Evolutionary conservation across 441 rosid genomes (phyloP).

Genomic region (Caryocar brasiliense): DNA sequence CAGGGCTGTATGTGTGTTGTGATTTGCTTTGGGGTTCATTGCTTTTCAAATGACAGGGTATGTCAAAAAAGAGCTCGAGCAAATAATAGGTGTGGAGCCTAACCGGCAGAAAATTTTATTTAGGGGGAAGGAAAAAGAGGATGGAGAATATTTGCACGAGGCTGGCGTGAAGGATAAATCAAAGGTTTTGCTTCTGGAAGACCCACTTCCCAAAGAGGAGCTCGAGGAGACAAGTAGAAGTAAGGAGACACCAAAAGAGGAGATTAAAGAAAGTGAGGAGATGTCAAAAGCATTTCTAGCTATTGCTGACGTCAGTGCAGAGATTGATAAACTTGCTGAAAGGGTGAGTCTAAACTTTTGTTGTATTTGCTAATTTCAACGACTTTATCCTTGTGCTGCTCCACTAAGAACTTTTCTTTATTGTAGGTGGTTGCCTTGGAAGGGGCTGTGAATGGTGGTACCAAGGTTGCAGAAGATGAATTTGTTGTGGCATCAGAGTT

Average conservation of each 20-base stretch:
- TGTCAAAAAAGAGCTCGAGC: slow-evolving; percentile 42
- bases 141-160: slow-evolving; percentile 35
- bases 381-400: neutral
- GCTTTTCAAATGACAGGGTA: slow-evolving; percentile 34
- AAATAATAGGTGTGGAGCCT: slow-evolving; percentile 34
- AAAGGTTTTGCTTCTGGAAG: slow-evolving; percentile 45
- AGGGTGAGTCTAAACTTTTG: slow-evolving; percentile 31
- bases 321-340: slow-evolving; percentile 65
- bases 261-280: slow-evolving; percentile 29
- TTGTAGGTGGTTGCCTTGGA: slow-evolving; percentile 58
- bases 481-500: slow-evolving; percentile 58
- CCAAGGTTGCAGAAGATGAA: slow-evolving; percentile 49
- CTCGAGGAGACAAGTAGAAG: slow-evolving; percentile 16
- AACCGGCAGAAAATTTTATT: slow-evolving; percentile 43
- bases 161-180: slow-evolving; percentile 59
- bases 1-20: neutral
- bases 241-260: slow-evolving; percentile 11
- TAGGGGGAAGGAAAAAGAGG: slow-evolving; percentile 62
- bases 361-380: neutral
- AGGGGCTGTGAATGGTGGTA: slow-evolving; percentile 56
- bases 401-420: neutral
- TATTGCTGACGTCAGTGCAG: slow-evolving; percentile 35
- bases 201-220: slow-evolving; percentile 22
- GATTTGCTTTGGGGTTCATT: neutral
- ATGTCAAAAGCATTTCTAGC: slow-evolving; percentile 43